phyloP scores from a whole-genome alignment of 257 asterid genomes.

The Ballota nigra region DNA sequence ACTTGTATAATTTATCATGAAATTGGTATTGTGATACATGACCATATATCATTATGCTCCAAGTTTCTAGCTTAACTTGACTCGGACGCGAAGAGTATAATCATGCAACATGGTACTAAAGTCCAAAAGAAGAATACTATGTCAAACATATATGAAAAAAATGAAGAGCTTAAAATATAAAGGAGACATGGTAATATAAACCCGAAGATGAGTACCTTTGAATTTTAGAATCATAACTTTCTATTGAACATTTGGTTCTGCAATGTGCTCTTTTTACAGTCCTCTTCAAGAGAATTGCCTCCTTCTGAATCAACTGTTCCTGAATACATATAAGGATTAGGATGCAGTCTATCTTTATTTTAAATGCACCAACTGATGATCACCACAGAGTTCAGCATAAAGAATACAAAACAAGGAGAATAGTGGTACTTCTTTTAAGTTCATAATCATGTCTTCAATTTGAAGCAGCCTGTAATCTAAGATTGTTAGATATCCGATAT shows the following conservation, averaged over 20 bases:
- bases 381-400: neutral
- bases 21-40: constrained; percentile 1
- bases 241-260: neutral
- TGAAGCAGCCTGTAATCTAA: constrained; percentile 5
- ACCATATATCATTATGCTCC: neutral
- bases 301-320: neutral
- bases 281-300: neutral
- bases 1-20: neutral
- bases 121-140: neutral
- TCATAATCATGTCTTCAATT: constrained; percentile 10
- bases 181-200: constrained; percentile 1
- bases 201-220: constrained; percentile 4
- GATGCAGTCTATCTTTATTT: neutral
- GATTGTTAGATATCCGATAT: neutral
- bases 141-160: neutral
- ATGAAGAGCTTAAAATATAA: neutral
- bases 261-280: neutral
- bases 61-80: neutral
- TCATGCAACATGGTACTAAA: neutral
- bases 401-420: constrained; percentile 4
- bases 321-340: constrained; percentile 14
- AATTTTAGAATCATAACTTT: neutral
- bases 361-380: neutral
- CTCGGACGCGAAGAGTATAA: neutral
- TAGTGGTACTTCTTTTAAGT: constrained; percentile 9